A percentile compares a stretch with the other conserved stretches of the same genome.
Conservation (phyloP, 495 filamentous ascomycete species). For the Schizothecium vesticola region DNA sequence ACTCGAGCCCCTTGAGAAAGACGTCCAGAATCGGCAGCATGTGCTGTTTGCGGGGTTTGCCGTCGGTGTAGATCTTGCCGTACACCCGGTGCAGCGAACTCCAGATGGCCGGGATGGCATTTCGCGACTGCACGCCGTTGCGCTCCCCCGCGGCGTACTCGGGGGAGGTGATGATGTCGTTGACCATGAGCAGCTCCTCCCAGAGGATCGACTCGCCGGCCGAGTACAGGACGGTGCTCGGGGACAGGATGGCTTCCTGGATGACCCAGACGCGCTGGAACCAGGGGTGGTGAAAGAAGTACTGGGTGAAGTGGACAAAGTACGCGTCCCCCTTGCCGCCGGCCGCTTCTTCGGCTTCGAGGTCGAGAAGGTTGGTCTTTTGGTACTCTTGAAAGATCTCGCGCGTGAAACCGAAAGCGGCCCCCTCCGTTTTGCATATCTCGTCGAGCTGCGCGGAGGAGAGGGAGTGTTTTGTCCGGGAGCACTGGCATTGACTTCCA, state of each 20-base stretch:
- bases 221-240: neutral
- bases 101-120: slow-evolving; percentile 6
- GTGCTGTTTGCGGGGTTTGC: too few species aligned
- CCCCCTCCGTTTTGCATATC: neutral
- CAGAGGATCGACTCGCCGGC: neutral
- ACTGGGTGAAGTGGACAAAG: slow-evolving; percentile 1
- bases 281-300: slow-evolving; percentile 7
- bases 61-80: neutral
- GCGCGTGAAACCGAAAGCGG: neutral
- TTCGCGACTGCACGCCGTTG: neutral
- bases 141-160: neutral
- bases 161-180: neutral
- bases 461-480: slow-evolving; percentile 2
- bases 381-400: neutral
- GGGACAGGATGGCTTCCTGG: slow-evolving; percentile 8
- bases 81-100: neutral
- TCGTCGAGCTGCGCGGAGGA: neutral
- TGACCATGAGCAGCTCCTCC: slow-evolving; percentile 7
- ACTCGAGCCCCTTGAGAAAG: slow-evolving; percentile 4
- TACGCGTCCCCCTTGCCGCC: slow-evolving; percentile 1
- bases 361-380: neutral
- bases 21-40: slow-evolving; percentile 8
- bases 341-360: neutral
- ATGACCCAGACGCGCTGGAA: slow-evolving; percentile 15
- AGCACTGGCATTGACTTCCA: neutral